Evolutionary conservation across 345 rosid genomes (phyloP).

Genomic region (Heritiera fomes): DNA sequence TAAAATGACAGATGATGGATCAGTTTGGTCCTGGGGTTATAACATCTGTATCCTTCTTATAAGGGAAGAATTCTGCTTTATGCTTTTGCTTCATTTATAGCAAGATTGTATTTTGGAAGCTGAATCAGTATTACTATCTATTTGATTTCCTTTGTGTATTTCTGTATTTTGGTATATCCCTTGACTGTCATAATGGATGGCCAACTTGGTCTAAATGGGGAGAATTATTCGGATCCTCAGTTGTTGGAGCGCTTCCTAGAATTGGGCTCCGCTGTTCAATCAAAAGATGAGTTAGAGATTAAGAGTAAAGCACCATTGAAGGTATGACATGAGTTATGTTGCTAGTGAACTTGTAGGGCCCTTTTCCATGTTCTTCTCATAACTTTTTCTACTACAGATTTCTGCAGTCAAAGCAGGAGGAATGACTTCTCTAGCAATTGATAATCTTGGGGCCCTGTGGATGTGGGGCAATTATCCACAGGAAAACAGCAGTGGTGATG

Average conservation of each 20-base stretch:
- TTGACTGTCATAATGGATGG: conserved; percentile 78
- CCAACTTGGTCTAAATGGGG: conserved; percentile 75
- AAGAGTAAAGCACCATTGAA: conserved; percentile 39
- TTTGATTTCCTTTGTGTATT: conserved; percentile 13
- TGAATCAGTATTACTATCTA: not conserved
- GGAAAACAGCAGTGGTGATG: conserved; percentile 35
- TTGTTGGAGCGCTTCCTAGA: conserved; percentile 46
- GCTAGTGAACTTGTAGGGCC: not conserved
- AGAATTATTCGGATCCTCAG: conserved; percentile 49
- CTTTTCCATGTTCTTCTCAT: conserved; percentile 7
- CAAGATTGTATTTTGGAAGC: not conserved
- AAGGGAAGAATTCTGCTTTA: not conserved
- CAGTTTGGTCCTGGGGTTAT: conserved; percentile 95
- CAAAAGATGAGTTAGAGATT: conserved; percentile 33
- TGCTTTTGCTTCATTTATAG: not conserved
- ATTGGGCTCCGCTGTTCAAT: conserved; percentile 36
- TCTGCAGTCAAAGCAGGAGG: conserved; percentile 78
- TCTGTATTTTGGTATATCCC: conserved; percentile 30
- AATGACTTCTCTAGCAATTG: conserved; percentile 89
- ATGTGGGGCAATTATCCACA: conserved; percentile 89
- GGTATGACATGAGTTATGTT: conserved; percentile 38
- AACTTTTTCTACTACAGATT: conserved; percentile 40
- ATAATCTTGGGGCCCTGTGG: conserved; percentile 73
- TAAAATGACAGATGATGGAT: conserved; percentile 78
- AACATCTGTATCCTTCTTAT: conserved; percentile 82